Evolutionary conservation across 345 rosid species (phyloP), one percentile per base, ranked within the genome.

Genomic region (Boechera stricta): DNA sequence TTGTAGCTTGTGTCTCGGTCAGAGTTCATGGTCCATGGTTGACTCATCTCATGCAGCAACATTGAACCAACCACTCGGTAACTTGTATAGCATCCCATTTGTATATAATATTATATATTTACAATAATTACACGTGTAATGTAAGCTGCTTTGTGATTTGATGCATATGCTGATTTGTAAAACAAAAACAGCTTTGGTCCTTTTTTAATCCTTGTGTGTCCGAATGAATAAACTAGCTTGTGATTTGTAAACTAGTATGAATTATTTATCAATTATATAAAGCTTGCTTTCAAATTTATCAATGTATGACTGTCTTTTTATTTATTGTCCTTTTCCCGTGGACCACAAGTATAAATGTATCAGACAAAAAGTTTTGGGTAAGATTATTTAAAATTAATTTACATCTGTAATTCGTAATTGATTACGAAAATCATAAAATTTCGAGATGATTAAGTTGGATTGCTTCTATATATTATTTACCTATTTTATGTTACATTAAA

Each of bases 11-110:
- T 2, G 88, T 92, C 35, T 88, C 98, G 0, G 77, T 82, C 21
- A 49, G 76, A 39, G 89, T 90, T 59, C 98, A 94, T 54, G 81
- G 85, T 64, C 86, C 84, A 31, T 92, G 98, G 98, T 90, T 90
- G 54, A 21, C 69, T 42, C 68, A 72, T 72, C 74, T 94, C 71
- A 53, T 78, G 4, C 79, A 76, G 33, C 44, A 52, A 72, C 72
- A 68, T 5, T 72, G 77, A 74, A 68, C 8, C 64, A 26, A 57
- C 60, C 64, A 51, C 57, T 69, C 6, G 52, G 65, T 53, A 53
- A 77, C 42, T 10, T 77, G 80, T 77, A 77, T 70, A 77, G 76
- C 35, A 5, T 48, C 9, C 3, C 49, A 44, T 48, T 24, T 77
- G 71, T 70, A 13, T 64, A 62, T 62, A 70, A 42, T 24, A 33